These are phyloP conservation scores for Trichoderma asperelloides DNA, from an alignment of 495 filamentous ascomycete species.

Conservation along the genomic window DNA sequence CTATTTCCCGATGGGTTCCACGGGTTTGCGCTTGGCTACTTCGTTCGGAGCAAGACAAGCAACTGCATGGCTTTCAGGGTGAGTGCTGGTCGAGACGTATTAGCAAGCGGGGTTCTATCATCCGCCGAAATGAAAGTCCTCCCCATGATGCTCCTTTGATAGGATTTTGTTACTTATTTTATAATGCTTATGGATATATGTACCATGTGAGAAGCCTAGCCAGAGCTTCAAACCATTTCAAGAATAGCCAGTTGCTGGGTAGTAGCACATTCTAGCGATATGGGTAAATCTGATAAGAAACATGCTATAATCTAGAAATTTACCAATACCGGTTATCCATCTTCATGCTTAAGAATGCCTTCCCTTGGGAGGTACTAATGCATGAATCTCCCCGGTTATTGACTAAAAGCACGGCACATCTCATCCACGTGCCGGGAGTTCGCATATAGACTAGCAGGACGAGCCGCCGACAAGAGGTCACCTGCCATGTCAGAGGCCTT, in stretches of 20 bases:
- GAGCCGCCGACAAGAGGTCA: background rate
- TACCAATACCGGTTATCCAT: background rate
- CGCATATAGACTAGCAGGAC: background rate
- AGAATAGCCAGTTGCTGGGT: background rate
- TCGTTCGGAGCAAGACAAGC: conserved; percentile 77
- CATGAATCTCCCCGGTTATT: conserved; percentile 3
- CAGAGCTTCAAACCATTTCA: too few relatives aligned
- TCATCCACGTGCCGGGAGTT: background rate
- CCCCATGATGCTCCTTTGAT: background rate
- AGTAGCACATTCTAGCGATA: background rate
- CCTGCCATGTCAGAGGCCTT: background rate
- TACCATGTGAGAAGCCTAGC: too few relatives aligned
- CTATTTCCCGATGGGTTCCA: conserved; percentile 97
- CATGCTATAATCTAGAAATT: background rate
- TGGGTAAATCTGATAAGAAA: background rate
- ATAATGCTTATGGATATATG: background rate
- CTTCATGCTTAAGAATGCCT: background rate
- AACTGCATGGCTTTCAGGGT: conserved; percentile 81
- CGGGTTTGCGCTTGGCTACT: conserved; percentile 76
- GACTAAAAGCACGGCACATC: background rate
- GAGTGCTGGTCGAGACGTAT: conserved; percentile 14
- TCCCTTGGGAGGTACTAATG: background rate
- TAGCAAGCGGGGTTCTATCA: background rate
- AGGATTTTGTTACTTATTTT: background rate
- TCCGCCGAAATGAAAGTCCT: background rate